Conservation (phyloP, 2,329 filamentous ascomycete genomes). For the Alternaria atra region DNA sequence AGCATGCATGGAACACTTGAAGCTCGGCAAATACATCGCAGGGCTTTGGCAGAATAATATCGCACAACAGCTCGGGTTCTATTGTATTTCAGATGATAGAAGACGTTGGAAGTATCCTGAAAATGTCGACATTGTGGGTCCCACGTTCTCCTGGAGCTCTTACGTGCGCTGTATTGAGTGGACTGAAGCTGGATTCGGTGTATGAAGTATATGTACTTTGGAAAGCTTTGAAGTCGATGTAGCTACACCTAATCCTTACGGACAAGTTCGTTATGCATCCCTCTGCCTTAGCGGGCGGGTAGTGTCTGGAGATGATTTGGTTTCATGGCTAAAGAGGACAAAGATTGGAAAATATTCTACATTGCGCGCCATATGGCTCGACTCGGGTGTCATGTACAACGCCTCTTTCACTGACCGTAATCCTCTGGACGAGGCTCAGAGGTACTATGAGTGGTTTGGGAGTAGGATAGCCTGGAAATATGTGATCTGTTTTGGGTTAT, state of each 20-base stretch:
- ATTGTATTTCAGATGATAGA: accelerated
- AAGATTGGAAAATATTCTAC: neutral
- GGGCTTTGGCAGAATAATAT: neutral
- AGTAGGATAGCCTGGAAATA: neutral
- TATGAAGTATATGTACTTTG: neutral
- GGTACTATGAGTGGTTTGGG: neutral
- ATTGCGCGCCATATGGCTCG: neutral
- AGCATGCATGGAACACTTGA: neutral
- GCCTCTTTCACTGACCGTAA: no score
- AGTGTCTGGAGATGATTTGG: neutral
- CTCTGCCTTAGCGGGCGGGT: neutral
- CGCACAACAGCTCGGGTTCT: neutral
- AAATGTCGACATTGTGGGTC: neutral
- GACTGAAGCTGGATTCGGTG: neutral
- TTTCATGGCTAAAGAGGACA: neutral
- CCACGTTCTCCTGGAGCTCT: neutral
- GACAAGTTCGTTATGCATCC: neutral
- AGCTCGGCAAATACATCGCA: neutral
- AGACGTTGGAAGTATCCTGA: neutral
- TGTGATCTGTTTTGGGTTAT: neutral
- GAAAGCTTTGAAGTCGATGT: neutral
- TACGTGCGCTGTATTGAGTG: neutral
- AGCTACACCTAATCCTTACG: neutral
- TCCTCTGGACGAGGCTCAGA: neutral
- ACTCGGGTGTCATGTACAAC: neutral